Evolutionary conservation across 768 basidiomycete genomes (phyloP), one percentile per base, ranked within the genome.

Genomic region (Punctularia strigosozonata): DNA sequence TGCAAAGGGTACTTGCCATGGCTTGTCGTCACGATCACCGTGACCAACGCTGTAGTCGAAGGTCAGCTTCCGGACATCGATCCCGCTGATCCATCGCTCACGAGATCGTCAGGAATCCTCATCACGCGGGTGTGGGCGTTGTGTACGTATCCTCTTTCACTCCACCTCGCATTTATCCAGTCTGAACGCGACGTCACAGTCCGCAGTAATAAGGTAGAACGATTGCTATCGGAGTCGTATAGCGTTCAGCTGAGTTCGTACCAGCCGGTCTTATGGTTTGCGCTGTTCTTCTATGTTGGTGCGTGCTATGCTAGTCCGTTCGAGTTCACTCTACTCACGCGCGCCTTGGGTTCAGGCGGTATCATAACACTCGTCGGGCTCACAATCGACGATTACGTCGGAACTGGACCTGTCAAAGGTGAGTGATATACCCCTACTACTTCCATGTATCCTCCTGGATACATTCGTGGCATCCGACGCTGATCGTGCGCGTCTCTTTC

Each of bases 1-100:
- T n/a, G n/a, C n/a, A n/a, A n/a, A n/a, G n/a, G n/a, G n/a, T 44
- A 44, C 21, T 18, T 44, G 22, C 40, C 31, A 15, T 44, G 43
- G 43, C 42, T 44, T 7, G 43, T 36, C 15, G 43, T 44, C 32
- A 33, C 23, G 24, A 41, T 41, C 12, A n/a, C n/a, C n/a, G n/a
- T n/a, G n/a, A n/a, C n/a, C n/a, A n/a, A n/a, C n/a, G n/a, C n/a
- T n/a, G n/a, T n/a, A 31, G 7, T 25, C 18, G 2, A 37, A 15
- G 12, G 12, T n/a, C n/a, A 25, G 23, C 4, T 28, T 15, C 24
- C 14, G 20, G 37, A 19, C 36, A 15, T 15, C 22, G 12, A 25
- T 17, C 15, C 21, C 20, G 20, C 4, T 42, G 40, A 8, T 4
- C 1, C 17, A 5, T 17, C 20, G 10, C 19, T 17, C 32, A 20